A percentile compares a stretch with the other conserved stretches of the same genome.
Evolutionary conservation across 2,329 filamentous ascomycete genomes (phyloP).

Genomic region (Reticulascus tulasneorum): DNA sequence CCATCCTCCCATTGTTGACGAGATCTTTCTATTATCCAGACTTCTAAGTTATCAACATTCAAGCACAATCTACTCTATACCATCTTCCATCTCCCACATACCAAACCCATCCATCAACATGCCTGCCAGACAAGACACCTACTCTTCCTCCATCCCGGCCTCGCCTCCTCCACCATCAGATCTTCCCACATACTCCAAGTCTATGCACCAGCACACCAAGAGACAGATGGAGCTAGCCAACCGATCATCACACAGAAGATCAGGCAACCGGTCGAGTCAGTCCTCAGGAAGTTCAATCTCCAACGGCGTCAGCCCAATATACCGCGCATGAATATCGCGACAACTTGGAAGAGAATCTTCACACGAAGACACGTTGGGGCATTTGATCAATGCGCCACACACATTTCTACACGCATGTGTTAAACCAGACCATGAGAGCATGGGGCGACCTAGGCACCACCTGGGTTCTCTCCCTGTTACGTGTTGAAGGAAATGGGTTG

Average conservation of each 20-base stretch:
- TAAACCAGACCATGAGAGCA: no score
- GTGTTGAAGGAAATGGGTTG: no score
- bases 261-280: conserved; percentile 10
- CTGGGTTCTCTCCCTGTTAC: no score
- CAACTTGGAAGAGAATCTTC: no score
- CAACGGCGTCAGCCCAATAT: no score
- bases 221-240: conserved; percentile 59
- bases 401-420: no score
- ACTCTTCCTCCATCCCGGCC: conserved; percentile 26
- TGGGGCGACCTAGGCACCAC: no score
- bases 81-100: background rate
- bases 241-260: conserved; percentile 32
- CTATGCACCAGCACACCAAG: conserved; percentile 63
- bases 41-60: background rate
- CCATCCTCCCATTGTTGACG: conserved; percentile 4
- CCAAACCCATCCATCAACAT: conserved; percentile 21
- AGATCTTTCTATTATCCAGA: background rate
- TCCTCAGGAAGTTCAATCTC: no score
- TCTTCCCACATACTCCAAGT: conserved; percentile 53
- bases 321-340: no score
- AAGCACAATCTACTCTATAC: background rate
- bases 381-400: no score
- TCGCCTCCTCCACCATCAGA: conserved; percentile 39
- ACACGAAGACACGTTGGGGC: no score
- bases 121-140: conserved; percentile 34